Percentiles rank a stretch among this genome's conserved stretches.
Evolutionary conservation across 148 eudicot species (phyloP).

Genomic region (Rhododendron ovatum): DNA sequence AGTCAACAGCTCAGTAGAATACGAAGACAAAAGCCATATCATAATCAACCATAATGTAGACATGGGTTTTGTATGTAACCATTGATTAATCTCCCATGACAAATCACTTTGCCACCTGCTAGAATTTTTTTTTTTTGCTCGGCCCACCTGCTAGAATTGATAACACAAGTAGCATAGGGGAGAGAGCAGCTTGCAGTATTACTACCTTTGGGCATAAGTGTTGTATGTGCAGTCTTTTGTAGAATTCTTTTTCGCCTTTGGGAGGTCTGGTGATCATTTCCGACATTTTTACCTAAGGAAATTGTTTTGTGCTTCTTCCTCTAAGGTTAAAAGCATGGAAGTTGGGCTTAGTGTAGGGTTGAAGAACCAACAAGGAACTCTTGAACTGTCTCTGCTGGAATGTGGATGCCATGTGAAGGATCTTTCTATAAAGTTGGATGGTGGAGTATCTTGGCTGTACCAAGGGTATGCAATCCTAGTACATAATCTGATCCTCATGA

Average conservation of each 20-base stretch:
- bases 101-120: neutral
- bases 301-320: constrained; percentile 23
- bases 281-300: neutral
- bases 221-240: neutral
- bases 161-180: neutral
- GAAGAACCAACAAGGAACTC: constrained; percentile 49
- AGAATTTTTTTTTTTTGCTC: neutral
- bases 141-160: neutral
- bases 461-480: constrained; percentile 61
- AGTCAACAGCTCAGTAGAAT: neutral
- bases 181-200: too few relatives aligned
- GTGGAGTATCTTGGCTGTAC: constrained; percentile 97
- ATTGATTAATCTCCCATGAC: neutral
- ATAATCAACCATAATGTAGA: neutral
- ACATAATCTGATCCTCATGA: neutral
- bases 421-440: constrained; percentile 60
- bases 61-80: neutral
- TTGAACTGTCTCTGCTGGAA: constrained; percentile 53
- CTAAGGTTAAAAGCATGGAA: constrained; percentile 81
- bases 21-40: neutral
- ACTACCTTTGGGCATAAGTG: neutral
- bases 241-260: neutral
- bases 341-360: constrained; percentile 47
- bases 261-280: neutral
- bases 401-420: constrained; percentile 64